These are phyloP conservation scores for Microthyrium microscopicum DNA, from an alignment of 2,329 filamentous ascomycete species.

Conservation along the genomic window DNA sequence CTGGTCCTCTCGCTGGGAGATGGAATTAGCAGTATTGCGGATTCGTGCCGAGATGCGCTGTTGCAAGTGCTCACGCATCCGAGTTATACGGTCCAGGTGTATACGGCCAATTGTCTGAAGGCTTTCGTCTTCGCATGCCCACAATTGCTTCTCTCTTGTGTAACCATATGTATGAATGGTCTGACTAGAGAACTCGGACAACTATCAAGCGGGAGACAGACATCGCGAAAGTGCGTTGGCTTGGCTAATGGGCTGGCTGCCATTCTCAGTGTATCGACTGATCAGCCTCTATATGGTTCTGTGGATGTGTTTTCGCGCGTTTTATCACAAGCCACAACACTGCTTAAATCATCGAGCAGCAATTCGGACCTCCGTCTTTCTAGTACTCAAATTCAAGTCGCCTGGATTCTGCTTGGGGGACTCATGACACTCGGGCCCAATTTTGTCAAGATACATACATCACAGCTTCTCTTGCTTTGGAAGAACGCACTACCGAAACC, in stretches of 20 bases:
- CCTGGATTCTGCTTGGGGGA: conserved; percentile 92
- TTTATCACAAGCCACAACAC: conserved; percentile 73
- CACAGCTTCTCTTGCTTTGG: conserved; percentile 85
- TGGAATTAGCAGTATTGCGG: conserved; percentile 62
- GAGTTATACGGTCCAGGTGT: conserved; percentile 89
- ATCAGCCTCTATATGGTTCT: conserved; percentile 81
- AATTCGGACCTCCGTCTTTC: conserved; percentile 82
- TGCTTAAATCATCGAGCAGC: conserved; percentile 81
- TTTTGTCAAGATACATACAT: conserved; percentile 96
- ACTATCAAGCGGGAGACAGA: conserved; percentile 57
- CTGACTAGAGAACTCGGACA: conserved; percentile 71
- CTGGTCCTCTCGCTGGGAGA: conserved; percentile 69
- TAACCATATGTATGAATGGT: conserved; percentile 95
- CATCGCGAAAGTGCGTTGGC: conserved; percentile 68
- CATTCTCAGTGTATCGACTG: conserved; percentile 73
- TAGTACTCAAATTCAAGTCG: conserved; percentile 89
- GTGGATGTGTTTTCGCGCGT: conserved; percentile 90
- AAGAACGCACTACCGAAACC: conserved; percentile 94
- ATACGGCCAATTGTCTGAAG: conserved; percentile 72
- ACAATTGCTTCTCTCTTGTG: conserved; percentile 74
- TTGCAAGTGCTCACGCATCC: conserved; percentile 85
- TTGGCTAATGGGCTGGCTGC: conserved; percentile 86
- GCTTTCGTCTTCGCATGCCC: conserved; percentile 80
- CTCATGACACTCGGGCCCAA: conserved; percentile 93
- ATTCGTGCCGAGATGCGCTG: conserved; percentile 69